Percentiles rank a stretch among this genome's conserved stretches.
Conservation (phyloP, 768 basidiomycete genomes). For the Tulasnella sp. region DNA sequence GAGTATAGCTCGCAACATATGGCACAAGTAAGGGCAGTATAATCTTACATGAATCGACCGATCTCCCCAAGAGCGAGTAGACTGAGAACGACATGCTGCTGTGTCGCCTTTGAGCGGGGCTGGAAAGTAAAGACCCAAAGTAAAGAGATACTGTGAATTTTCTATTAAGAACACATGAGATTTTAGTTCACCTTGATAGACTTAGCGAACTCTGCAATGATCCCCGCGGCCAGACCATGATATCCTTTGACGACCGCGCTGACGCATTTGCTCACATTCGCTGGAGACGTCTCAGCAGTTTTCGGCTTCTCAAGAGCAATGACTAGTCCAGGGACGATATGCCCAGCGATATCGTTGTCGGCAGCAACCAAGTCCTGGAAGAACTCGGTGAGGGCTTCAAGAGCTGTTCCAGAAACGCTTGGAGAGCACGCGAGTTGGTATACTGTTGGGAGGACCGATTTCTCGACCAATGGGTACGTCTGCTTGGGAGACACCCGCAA, state of each 20-base stretch:
- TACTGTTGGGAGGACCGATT: slow-evolving; percentile 50
- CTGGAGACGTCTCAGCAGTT: slow-evolving; percentile 38
- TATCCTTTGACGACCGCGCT: slow-evolving; percentile 69
- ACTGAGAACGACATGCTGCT: slow-evolving; percentile 65
- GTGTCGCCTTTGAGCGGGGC: slow-evolving; percentile 35
- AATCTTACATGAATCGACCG: slow-evolving; percentile 72
- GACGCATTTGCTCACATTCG: slow-evolving; percentile 77
- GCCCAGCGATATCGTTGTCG: slow-evolving; percentile 71
- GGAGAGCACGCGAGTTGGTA: slow-evolving; percentile 72
- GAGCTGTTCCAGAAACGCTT: slow-evolving; percentile 58
- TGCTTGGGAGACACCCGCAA: slow-evolving; percentile 52
- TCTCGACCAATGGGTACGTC: slow-evolving; percentile 70
- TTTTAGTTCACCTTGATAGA: slow-evolving; percentile 59
- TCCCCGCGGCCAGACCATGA: slow-evolving; percentile 63
- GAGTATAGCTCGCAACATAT: not conserved
- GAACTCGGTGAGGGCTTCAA: slow-evolving; percentile 77
- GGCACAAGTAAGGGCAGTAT: not conserved
- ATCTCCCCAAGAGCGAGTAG: slow-evolving; percentile 87
- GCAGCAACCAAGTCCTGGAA: slow-evolving; percentile 73
- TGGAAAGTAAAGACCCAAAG: not conserved
- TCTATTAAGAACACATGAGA: too few relatives aligned
- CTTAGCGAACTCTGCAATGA: slow-evolving; percentile 78
- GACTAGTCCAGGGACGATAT: slow-evolving; percentile 68
- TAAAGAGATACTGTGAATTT: too few relatives aligned
- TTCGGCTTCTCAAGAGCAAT: slow-evolving; percentile 56